A percentile compares a stretch with the other conserved stretches of the same genome.
Conservation (phyloP, 75 land plant species). For the Selaginella tamariscina region DNA sequence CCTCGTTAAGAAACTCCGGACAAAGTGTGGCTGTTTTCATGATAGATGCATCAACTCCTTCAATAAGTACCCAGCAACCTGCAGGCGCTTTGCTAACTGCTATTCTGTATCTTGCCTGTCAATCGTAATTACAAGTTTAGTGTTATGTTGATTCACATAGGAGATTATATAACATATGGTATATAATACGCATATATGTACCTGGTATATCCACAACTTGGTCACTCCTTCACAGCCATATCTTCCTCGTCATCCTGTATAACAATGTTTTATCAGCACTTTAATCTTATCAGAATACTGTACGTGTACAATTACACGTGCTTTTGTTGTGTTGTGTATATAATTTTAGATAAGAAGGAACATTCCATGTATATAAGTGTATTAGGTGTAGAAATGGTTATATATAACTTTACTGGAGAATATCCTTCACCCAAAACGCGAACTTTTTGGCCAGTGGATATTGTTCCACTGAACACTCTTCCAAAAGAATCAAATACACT, state of each 20-base stretch:
- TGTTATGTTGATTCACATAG: no score
- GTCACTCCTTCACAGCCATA: conserved; percentile 10
- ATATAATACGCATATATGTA: no score
- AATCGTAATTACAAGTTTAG: no score
- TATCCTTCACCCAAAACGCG: conserved; percentile 11
- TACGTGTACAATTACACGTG: no score
- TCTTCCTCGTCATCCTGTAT: conserved; percentile 8
- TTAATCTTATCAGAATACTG: no score
- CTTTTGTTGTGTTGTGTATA: no score
- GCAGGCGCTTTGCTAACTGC: conserved; percentile 11
- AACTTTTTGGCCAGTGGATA: background rate
- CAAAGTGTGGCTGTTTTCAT: conserved; percentile 4
- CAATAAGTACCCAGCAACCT: conserved; percentile 3
- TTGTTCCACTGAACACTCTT: conserved; percentile 61
- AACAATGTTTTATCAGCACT: no score
- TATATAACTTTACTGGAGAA: no score
- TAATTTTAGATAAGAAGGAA: no score
- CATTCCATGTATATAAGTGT: no score
- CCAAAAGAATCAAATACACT: conserved; percentile 99
- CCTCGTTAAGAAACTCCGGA: conserved; percentile 4
- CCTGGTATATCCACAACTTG: conserved; percentile 6
- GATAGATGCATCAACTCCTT: conserved; percentile 4
- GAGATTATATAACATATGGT: no score
- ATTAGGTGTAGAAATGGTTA: no score
- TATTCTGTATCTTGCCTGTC: conserved; percentile 1